Base-by-base conservation (phyloP, 2,329 filamentous ascomycete genomes). In the Ascochyta koolunga region DNA sequence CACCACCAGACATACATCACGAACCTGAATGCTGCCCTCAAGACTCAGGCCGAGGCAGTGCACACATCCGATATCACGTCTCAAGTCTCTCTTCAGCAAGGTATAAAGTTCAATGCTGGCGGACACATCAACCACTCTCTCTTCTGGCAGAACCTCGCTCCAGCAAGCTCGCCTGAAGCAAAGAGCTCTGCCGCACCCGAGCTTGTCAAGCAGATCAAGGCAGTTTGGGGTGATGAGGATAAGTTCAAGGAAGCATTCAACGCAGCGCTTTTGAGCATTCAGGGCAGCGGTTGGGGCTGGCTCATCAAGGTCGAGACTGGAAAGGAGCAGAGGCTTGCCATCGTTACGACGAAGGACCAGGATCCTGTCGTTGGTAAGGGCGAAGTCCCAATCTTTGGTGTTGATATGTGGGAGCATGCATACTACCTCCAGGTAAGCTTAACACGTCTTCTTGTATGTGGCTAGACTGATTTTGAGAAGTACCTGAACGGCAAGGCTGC, bases 321-420 rank as follows among this genome's bases (percentile, higher is more conserved):
- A 37, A 78, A 77, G 35, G 70, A 74, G 44, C 65, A 69, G 32
- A 58, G 72, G 37, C 74, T 96, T 61, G 82, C 86, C 51, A 90
- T 96, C 61, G 81, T 89, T 8, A 91, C 88, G 0, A 92, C 89
- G n/a, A 91, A 91, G 73, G 91, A 96, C 71, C 91, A 96, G 78
- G 91, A 96, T 69, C 87, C 88, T 1, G 83, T 91, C 4, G 83
- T 88, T 65, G 79, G 79, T 15, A 82, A 83, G 35, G 73, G 72
- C 4, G 83, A 87, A 61, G 82, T 85, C n/a, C 88, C 88, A 8
- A 77, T 96, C 18, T 81, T 92, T 36, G 91, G 90, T 0, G 81
- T 96, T 2, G 91, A 96, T 72, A 93, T 96, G 85, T 96, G 91
- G 91, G 91, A 96, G 78, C 91, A 96, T 78, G 91, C 91, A 0